Percentiles rank a stretch among this genome's conserved stretches.
Evolutionary conservation across 768 basidiomycete species (phyloP).

Genomic region (Russula brevipes): DNA sequence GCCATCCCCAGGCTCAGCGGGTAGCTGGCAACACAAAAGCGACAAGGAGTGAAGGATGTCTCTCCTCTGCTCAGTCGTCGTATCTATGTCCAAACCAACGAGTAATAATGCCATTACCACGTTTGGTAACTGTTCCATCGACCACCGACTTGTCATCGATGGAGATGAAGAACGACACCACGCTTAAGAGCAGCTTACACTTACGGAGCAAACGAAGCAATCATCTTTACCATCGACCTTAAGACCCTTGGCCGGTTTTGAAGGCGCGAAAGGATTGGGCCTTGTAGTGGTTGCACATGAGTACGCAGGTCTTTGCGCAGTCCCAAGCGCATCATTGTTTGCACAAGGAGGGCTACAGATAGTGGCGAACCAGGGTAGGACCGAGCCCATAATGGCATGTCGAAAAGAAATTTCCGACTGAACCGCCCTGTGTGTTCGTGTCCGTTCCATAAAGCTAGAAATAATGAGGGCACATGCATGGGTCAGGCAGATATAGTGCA

Average conservation of each 20-base stretch:
- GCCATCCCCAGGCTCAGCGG: constrained; percentile 28
- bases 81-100: constrained; percentile 51
- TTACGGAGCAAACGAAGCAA: constrained; percentile 12
- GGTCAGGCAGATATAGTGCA: neutral
- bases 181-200: neutral
- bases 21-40: constrained; percentile 40
- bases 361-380: constrained; percentile 18
- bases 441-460: constrained; percentile 14
- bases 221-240: constrained; percentile 11
- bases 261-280: constrained; percentile 2
- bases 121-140: constrained; percentile 41
- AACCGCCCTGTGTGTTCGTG: constrained; percentile 4
- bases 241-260: constrained; percentile 11
- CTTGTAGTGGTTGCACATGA: neutral
- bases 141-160: constrained; percentile 29
- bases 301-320: constrained; percentile 1
- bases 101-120: constrained; percentile 47
- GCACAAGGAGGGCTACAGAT: constrained; percentile 6
- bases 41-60: constrained; percentile 48
- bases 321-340: constrained; percentile 18
- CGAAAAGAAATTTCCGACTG: constrained; percentile 17
- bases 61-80: constrained; percentile 39
- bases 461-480: constrained; percentile 5
- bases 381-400: constrained; percentile 17
- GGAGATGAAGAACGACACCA: neutral